Evolutionary conservation across 2,329 filamentous ascomycete species (phyloP).

Genomic region (Colletotrichum gloeosporioides): DNA sequence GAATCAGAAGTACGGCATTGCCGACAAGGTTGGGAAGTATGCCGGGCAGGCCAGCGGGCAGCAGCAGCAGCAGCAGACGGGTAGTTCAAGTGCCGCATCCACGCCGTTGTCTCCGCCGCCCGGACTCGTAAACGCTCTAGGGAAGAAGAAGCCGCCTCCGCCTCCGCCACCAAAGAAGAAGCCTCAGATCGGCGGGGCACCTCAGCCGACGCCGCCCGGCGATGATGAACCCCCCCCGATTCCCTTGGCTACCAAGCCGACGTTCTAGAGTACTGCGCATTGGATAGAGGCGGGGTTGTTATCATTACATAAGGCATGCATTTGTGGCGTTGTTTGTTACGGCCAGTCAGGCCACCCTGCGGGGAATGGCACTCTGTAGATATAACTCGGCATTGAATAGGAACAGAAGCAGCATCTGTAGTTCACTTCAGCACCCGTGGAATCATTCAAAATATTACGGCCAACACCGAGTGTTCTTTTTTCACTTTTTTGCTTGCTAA

Average conservation of each 20-base stretch:
- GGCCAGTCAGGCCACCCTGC: neutral
- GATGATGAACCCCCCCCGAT: slow-evolving; percentile 54
- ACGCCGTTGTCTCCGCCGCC: slow-evolving; percentile 12
- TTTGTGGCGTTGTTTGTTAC: slow-evolving; percentile 9
- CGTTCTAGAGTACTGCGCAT: slow-evolving; percentile 36
- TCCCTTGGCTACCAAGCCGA: slow-evolving; percentile 56
- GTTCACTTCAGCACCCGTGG: neutral
- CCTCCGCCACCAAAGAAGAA: slow-evolving; percentile 61
- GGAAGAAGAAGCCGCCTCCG: slow-evolving; percentile 60
- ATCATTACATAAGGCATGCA: neutral
- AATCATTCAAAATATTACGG: neutral
- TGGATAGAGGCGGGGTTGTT: neutral
- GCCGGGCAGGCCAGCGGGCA: slow-evolving; percentile 23
- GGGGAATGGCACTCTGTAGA: neutral
- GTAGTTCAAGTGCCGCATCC: neutral
- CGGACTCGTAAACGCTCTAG: slow-evolving; percentile 26
- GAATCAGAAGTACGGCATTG: slow-evolving; percentile 66
- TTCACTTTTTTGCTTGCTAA: slow-evolving; percentile 22
- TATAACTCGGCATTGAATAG: neutral
- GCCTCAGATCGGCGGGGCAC: slow-evolving; percentile 36
- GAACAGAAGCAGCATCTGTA: neutral
- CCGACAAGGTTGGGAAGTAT: slow-evolving; percentile 39
- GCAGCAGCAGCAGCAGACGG: slow-evolving; percentile 10
- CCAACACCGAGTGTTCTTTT: slow-evolving; percentile 14
- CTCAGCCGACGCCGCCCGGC: slow-evolving; percentile 3